Evolutionary conservation across 441 rosid species (phyloP).

Genomic region (Populus trichocarpa): DNA sequence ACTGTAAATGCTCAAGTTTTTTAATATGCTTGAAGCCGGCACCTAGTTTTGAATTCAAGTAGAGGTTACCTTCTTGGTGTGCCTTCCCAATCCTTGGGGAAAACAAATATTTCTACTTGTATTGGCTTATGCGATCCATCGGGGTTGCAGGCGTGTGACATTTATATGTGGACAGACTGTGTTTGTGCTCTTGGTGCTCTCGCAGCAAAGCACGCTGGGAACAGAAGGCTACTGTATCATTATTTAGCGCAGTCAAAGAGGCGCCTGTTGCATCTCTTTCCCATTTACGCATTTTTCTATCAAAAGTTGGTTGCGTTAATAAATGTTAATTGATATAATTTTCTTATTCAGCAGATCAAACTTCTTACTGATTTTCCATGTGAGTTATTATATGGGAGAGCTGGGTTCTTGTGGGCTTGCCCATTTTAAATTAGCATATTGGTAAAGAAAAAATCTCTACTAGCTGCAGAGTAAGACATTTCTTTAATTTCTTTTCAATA

Average conservation of each 20-base stretch:
- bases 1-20: not conserved
- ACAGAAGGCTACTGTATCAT: conserved; percentile 33
- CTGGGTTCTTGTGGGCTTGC: conserved; percentile 68
- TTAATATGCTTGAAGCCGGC: not conserved
- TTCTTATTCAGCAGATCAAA: conserved; percentile 36
- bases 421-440: conserved; percentile 59
- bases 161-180: conserved; percentile 62
- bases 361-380: conserved; percentile 46
- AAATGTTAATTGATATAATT: not conserved
- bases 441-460: conserved; percentile 48
- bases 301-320: not conserved
- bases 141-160: conserved; percentile 41
- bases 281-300: not conserved
- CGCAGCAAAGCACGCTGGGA: conserved; percentile 54
- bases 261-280: conserved; percentile 19
- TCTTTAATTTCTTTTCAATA: not conserved
- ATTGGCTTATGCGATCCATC: conserved; percentile 6
- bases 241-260: conserved; percentile 48
- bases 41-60: not conserved
- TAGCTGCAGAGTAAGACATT: conserved; percentile 32
- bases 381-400: conserved; percentile 63
- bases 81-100: not conserved
- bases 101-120: conserved; percentile 2
- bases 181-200: conserved; percentile 74
- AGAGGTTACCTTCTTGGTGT: too few species aligned